A percentile compares a stretch with the other conserved stretches of the same genome.
These are phyloP conservation scores for Plenodomus tracheiphilus DNA, from an alignment of 2,329 filamentous ascomycete species.

Conservation along the genomic window DNA sequence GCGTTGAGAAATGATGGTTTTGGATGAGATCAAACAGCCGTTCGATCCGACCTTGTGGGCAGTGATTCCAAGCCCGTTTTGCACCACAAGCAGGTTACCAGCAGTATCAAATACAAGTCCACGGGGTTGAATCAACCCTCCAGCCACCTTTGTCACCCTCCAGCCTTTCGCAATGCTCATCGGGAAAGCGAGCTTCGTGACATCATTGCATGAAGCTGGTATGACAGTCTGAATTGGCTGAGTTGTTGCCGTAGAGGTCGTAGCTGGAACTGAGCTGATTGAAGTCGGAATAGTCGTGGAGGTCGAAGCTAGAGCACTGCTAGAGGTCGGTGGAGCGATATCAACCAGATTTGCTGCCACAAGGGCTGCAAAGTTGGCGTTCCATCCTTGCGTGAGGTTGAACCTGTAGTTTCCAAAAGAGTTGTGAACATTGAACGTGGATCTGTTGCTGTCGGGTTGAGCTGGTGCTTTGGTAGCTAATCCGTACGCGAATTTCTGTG, in stretches of 20 bases:
- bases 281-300: constrained; percentile 12
- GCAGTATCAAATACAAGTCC: constrained; percentile 45
- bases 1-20: constrained; percentile 23
- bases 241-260: constrained; percentile 10
- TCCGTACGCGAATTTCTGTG: constrained; percentile 30
- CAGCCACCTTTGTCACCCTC: constrained; percentile 45
- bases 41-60: constrained; percentile 44
- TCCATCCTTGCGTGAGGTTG: constrained; percentile 28
- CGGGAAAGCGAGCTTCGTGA: constrained; percentile 20
- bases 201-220: constrained; percentile 24
- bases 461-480: constrained; percentile 20
- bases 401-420: constrained; percentile 33
- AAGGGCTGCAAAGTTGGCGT: constrained; percentile 27
- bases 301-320: constrained; percentile 8
- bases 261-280: constrained; percentile 20
- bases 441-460: constrained; percentile 35
- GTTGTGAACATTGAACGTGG: constrained; percentile 36
- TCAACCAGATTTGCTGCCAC: constrained; percentile 27
- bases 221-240: constrained; percentile 21
- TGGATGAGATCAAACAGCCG: constrained; percentile 30
- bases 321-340: constrained; percentile 18
- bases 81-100: constrained; percentile 48
- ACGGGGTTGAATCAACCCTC: constrained; percentile 44
- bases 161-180: constrained; percentile 26
- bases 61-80: constrained; percentile 45